Conservation (phyloP, 2,329 filamentous ascomycete genomes). For the Lasiodiplodia gonubiensis region DNA sequence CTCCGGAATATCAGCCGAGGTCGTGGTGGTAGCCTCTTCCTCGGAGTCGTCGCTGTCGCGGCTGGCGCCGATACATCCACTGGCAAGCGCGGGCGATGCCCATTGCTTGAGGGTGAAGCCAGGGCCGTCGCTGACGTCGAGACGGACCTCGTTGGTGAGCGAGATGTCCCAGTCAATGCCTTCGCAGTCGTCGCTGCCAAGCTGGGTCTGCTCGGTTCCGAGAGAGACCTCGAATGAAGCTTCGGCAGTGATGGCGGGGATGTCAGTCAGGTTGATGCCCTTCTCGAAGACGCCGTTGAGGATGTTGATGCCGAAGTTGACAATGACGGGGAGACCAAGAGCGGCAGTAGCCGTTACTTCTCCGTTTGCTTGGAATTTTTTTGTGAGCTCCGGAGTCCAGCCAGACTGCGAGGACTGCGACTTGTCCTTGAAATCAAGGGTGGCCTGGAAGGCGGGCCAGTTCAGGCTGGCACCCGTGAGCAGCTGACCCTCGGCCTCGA, state of each 20-base stretch:
- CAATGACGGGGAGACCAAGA: slow-evolving; percentile 27
- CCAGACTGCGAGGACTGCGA: slow-evolving; percentile 19
- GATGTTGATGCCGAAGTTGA: slow-evolving; percentile 29
- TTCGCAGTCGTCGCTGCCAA: slow-evolving; percentile 28
- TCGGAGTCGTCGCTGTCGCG: not conserved
- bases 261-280: slow-evolving; percentile 29
- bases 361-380: slow-evolving; percentile 30
- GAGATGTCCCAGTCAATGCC: slow-evolving; percentile 30
- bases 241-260: slow-evolving; percentile 27
- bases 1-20: not conserved
- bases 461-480: slow-evolving; percentile 28
- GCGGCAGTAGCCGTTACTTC: slow-evolving; percentile 26
- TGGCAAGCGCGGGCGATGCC: slow-evolving; percentile 13
- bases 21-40: not conserved
- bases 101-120: slow-evolving; percentile 22
- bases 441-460: slow-evolving; percentile 27
- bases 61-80: slow-evolving; percentile 16
- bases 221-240: slow-evolving; percentile 20
- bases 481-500: slow-evolving; percentile 30
- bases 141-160: slow-evolving; percentile 26
- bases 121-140: slow-evolving; percentile 9
- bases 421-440: slow-evolving; percentile 27
- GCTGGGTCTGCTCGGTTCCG: slow-evolving; percentile 19
- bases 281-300: slow-evolving; percentile 28
- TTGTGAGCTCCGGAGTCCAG: slow-evolving; percentile 28